phyloP scores from a whole-genome alignment of 495 filamentous ascomycete genomes.

The Opeltia flavorubescens region DNA sequence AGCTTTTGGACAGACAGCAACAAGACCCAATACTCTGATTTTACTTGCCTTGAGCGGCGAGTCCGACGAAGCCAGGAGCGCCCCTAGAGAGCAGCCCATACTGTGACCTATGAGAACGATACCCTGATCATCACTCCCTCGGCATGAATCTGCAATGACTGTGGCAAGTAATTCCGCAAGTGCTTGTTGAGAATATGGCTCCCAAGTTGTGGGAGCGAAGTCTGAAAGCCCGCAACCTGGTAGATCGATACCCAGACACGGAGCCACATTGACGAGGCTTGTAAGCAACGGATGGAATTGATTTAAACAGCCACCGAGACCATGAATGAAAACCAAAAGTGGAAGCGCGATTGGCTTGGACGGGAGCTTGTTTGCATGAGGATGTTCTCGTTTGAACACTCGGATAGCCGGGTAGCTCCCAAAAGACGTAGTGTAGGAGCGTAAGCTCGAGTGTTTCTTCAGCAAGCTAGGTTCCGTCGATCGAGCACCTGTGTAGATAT shows the following conservation, averaged over 20 bases:
- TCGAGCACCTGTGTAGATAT: conserved; percentile 3
- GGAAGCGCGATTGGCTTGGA: conserved; percentile 58
- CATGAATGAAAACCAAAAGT: conserved; percentile 80
- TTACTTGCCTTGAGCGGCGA: conserved; percentile 34
- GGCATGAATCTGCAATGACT: conserved; percentile 58
- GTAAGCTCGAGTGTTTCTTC: conserved; percentile 57
- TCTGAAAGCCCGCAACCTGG: conserved; percentile 75
- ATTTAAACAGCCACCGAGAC: conserved; percentile 74
- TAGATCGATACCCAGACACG: conserved; percentile 82
- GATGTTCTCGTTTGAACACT: conserved; percentile 71
- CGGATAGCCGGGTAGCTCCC: conserved; percentile 66
- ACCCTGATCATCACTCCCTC: conserved; percentile 49
- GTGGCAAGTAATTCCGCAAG: conserved; percentile 58
- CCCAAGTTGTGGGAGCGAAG: conserved; percentile 57
- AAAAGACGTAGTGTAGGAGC: conserved; percentile 52
- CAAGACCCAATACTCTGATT: conserved; percentile 54
- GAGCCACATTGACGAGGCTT: conserved; percentile 67
- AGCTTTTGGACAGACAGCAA: conserved; percentile 68
- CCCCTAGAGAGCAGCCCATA: conserved; percentile 70
- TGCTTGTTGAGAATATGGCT: conserved; percentile 64
- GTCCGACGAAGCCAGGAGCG: conserved; percentile 52
- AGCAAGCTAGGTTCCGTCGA: conserved; percentile 60
- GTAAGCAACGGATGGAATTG: conserved; percentile 76
- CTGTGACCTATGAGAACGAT: conserved; percentile 79
- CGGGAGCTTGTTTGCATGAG: conserved; percentile 65